A percentile compares a stretch with the other conserved stretches of the same genome.
These are phyloP conservation scores for Pezicula radicicola DNA, from an alignment of 2,329 filamentous ascomycete genomes.

Conservation along the genomic window DNA sequence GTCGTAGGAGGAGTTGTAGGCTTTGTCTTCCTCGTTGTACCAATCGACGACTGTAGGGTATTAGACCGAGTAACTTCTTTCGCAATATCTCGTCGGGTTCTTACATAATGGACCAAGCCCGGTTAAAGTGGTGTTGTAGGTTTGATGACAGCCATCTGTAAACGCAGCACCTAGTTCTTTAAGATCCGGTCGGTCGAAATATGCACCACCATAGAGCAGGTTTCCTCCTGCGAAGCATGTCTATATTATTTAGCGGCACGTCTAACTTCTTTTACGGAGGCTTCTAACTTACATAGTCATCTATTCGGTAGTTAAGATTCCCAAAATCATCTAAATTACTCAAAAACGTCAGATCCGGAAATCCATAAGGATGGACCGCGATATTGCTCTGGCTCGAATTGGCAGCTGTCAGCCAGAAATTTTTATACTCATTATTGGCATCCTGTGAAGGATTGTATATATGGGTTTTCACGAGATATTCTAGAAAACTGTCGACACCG, in stretches of 20 bases:
- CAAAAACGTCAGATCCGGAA: constrained; percentile 68
- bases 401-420: constrained; percentile 58
- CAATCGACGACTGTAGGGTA: neutral
- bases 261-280: too few relatives aligned
- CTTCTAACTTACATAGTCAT: constrained; percentile 38
- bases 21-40: constrained; percentile 47
- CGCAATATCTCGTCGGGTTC: neutral
- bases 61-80: too few relatives aligned
- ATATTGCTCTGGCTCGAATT: constrained; percentile 71
- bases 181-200: constrained; percentile 44
- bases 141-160: constrained; percentile 66
- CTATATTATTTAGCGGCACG: too few relatives aligned
- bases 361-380: constrained; percentile 58
- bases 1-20: constrained; percentile 23
- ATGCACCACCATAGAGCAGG: constrained; percentile 73
- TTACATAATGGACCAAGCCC: constrained; percentile 66
- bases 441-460: constrained; percentile 61
- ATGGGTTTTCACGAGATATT: constrained; percentile 87
- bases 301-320: constrained; percentile 35
- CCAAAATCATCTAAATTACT: constrained; percentile 48
- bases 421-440: constrained; percentile 38
- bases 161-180: constrained; percentile 33
- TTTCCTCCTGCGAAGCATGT: constrained; percentile 80
- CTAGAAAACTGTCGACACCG: constrained; percentile 75
- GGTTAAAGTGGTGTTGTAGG: constrained; percentile 64